These are phyloP conservation scores for Sporothrix inflata DNA, from an alignment of 2,329 filamentous ascomycete species.

Conservation along the genomic window DNA sequence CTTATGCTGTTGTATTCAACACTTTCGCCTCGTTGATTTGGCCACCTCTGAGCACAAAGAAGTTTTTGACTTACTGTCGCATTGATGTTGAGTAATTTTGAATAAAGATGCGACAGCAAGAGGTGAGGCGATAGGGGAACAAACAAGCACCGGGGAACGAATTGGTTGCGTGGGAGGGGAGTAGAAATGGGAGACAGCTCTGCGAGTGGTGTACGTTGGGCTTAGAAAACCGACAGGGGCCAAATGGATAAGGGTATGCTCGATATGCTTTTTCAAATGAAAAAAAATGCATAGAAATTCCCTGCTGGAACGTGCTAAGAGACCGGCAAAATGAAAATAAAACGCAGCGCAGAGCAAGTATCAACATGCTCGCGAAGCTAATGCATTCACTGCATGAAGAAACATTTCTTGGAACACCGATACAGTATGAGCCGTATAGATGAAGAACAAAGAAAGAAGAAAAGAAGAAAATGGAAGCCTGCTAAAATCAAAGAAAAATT, in stretches of 20 bases:
- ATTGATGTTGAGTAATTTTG: not conserved
- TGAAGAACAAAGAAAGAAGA: not conserved
- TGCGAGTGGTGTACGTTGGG: not conserved
- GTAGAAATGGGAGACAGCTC: not conserved
- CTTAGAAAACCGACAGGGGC: not conserved
- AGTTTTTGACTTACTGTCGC: not conserved
- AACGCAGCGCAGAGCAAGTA: not conserved
- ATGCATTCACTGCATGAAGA: not conserved
- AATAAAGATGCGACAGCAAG: not conserved
- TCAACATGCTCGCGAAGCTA: not conserved
- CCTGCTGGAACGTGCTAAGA: not conserved
- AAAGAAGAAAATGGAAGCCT: not conserved
- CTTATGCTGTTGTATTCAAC: not conserved
- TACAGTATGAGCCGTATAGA: not conserved
- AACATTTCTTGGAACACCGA: not conserved
- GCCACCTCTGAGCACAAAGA: not conserved
- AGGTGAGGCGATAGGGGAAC: not conserved
- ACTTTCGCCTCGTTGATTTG: not conserved
- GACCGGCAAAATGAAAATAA: not conserved
- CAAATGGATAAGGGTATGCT: not conserved
- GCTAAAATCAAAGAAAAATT: not conserved
- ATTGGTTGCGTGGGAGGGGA: not conserved
- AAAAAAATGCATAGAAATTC: not conserved
- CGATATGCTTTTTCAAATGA: not conserved
- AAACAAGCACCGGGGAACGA: not conserved